Percentiles rank a stretch among this genome's conserved stretches.
Evolutionary conservation across 345 rosid species (phyloP).

Genomic region (Citrus australasica): DNA sequence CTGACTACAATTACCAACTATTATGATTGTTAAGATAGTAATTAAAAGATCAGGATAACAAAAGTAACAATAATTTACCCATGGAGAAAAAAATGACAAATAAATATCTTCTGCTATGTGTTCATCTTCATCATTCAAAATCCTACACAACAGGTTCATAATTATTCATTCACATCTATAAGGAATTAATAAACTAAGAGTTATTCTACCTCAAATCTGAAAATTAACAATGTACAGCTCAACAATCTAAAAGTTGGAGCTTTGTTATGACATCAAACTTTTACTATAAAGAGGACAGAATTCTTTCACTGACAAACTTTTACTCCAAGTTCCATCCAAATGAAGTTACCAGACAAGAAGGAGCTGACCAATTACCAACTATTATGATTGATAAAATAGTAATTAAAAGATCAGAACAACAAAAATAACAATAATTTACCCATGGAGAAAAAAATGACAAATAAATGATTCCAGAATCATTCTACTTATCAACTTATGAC

Average conservation of each 20-base stretch:
- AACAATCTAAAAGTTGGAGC: neutral
- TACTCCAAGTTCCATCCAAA: neutral
- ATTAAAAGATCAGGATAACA: neutral
- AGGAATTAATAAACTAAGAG: neutral
- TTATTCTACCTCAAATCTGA: neutral
- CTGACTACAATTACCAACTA: neutral
- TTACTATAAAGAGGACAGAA: neutral
- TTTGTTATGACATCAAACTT: neutral
- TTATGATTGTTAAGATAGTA: neutral
- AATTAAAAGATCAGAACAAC: neutral
- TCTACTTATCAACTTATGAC: neutral
- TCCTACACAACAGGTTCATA: conserved; percentile 34
- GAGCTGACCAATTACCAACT: neutral
- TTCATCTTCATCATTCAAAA: conserved; percentile 58
- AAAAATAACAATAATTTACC: neutral
- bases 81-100: neutral
- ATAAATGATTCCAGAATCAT: neutral
- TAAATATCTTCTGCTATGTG: conserved; percentile 40
- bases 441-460: neutral
- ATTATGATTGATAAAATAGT: neutral
- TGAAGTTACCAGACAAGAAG: neutral
- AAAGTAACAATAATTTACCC: neutral
- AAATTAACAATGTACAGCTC: neutral
- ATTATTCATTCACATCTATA: neutral
- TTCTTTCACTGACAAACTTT: neutral